phyloP scores from a whole-genome alignment of 2,329 filamentous ascomycete species.

The Bipolaris zeicola region DNA sequence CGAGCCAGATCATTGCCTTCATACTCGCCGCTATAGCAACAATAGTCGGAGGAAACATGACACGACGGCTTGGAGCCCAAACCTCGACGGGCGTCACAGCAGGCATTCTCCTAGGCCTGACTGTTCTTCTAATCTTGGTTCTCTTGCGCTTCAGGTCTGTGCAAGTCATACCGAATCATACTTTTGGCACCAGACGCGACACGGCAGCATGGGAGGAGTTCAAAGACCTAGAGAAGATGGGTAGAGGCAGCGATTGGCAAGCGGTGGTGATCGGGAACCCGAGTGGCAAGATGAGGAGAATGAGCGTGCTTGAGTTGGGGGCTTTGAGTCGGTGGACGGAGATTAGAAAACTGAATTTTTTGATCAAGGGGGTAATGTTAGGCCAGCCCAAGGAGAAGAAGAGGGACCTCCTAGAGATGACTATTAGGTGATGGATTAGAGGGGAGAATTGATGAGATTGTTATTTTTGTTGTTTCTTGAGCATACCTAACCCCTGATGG shows the following conservation, averaged over 20 bases:
- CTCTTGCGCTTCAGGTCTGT: constrained; percentile 69
- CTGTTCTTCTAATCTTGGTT: constrained; percentile 65
- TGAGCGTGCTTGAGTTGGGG: constrained; percentile 75
- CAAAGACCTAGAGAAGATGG: constrained; percentile 51
- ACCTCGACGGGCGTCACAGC: constrained; percentile 71
- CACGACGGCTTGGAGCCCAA: constrained; percentile 69
- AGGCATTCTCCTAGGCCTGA: constrained; percentile 68
- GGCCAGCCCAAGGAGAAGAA: constrained; percentile 22
- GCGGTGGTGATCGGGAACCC: constrained; percentile 75
- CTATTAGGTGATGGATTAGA: constrained; percentile 7
- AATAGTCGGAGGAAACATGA: constrained; percentile 69
- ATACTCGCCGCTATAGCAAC: constrained; percentile 71
- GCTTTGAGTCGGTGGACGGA: constrained; percentile 73
- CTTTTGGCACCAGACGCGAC: constrained; percentile 47
- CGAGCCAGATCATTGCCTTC: constrained; percentile 72
- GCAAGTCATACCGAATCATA: constrained; percentile 70
- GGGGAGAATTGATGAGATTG: not conserved
- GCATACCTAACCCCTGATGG: not conserved
- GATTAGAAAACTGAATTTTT: constrained; percentile 60
- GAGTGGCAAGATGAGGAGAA: constrained; percentile 68
- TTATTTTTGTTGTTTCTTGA: not conserved
- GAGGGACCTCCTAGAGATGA: constrained; percentile 2
- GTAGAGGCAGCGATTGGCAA: constrained; percentile 62
- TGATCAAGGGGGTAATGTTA: constrained; percentile 32
- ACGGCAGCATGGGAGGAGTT: constrained; percentile 42